These are phyloP conservation scores for Spinacia oleracea DNA, from an alignment of 179 eudicot species.

Conservation along the genomic window DNA sequence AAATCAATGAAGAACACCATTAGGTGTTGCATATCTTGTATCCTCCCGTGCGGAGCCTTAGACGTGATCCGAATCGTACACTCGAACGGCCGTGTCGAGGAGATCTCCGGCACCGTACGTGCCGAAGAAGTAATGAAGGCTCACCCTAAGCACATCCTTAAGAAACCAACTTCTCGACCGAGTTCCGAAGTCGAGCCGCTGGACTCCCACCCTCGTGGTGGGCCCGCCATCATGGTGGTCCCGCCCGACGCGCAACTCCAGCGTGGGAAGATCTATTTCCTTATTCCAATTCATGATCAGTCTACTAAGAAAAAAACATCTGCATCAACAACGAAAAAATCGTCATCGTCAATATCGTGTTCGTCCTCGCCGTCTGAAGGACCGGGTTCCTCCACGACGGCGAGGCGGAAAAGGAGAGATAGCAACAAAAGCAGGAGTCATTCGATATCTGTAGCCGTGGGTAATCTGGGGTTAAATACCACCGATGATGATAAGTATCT, in stretches of 20 bases:
- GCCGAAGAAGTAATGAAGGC: constrained; percentile 67
- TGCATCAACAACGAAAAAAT: not conserved
- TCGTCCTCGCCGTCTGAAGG: constrained; percentile 2
- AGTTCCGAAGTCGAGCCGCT: constrained; percentile 36
- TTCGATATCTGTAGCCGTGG: constrained; percentile 17
- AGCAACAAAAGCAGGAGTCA: not conserved
- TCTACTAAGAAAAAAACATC: constrained; percentile 14
- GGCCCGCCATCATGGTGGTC: constrained; percentile 57
- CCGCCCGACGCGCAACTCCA: constrained; percentile 79
- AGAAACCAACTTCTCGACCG: constrained; percentile 49
- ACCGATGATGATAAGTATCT: constrained; percentile 62
- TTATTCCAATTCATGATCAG: constrained; percentile 49
- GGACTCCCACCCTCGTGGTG: constrained; percentile 12
- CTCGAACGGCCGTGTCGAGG: constrained; percentile 75
- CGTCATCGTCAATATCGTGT: not conserved
- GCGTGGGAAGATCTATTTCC: constrained; percentile 89
- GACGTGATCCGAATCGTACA: constrained; percentile 94
- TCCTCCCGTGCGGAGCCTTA: constrained; percentile 90
- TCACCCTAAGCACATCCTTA: constrained; percentile 77
- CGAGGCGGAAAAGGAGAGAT: constrained; percentile 9
- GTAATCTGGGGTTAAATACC: constrained; percentile 32
- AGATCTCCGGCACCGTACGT: constrained; percentile 52
- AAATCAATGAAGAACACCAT: constrained; percentile 54
- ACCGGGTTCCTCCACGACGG: not conserved
- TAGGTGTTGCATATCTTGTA: constrained; percentile 93